These are phyloP conservation scores for Priceomyces carsonii DNA, from an alignment of 805 yeast genomes.

Conservation along the genomic window DNA sequence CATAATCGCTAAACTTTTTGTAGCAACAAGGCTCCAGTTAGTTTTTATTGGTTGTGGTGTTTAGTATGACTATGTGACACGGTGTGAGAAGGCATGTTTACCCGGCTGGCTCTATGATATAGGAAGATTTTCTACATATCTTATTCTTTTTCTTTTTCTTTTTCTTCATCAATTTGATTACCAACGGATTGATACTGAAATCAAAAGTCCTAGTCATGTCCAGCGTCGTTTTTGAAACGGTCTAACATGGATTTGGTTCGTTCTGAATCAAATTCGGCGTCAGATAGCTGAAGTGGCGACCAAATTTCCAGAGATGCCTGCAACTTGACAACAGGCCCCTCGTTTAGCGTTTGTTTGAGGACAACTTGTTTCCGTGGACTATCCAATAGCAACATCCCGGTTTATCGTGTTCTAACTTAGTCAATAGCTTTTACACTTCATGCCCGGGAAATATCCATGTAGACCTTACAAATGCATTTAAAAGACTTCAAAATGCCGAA, in stretches of 20 bases:
- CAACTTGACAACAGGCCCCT: slow-evolving; percentile 3
- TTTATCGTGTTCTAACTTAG: slow-evolving; percentile 44
- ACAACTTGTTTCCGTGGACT: slow-evolving; percentile 30
- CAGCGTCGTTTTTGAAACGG: slow-evolving; percentile 3
- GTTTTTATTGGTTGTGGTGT: too few species aligned
- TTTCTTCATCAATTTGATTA: slow-evolving; percentile 25
- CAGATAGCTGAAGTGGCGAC: slow-evolving; percentile 7
- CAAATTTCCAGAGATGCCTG: slow-evolving; percentile 11
- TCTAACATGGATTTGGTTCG: slow-evolving; percentile 16
- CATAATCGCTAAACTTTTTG: too few species aligned
- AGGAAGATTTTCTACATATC: too few species aligned
- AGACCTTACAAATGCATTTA: too few species aligned
- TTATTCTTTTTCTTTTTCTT: slow-evolving; percentile 12
- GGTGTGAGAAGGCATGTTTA: too few species aligned
- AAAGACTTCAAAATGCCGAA: too few species aligned
- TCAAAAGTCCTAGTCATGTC: slow-evolving; percentile 17
- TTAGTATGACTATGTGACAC: too few species aligned
- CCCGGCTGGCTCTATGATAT: too few species aligned
- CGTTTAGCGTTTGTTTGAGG: slow-evolving; percentile 9
- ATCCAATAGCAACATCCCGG: slow-evolving; percentile 44
- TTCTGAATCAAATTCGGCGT: slow-evolving; percentile 16
- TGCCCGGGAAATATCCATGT: slow-evolving; percentile 47
- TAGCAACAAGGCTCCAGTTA: too few species aligned
- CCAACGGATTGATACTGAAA: slow-evolving; percentile 33
- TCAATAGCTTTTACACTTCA: slow-evolving; percentile 46